These are phyloP conservation scores for Colletotrichum siamense DNA, from an alignment of 2,329 filamentous ascomycete genomes.

Conservation along the genomic window DNA sequence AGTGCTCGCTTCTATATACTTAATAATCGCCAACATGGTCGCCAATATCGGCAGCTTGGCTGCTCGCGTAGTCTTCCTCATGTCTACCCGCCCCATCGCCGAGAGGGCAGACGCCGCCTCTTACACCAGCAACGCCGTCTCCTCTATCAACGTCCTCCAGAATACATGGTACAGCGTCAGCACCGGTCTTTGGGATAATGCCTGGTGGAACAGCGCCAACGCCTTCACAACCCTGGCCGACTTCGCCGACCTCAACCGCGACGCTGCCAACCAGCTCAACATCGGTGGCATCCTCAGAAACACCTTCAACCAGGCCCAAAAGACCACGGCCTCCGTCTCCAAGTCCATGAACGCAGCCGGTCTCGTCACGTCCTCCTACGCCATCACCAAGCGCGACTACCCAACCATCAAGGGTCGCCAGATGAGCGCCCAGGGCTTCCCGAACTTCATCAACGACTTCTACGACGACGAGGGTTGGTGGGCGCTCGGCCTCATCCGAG, in stretches of 20 bases:
- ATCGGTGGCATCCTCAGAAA: constrained; percentile 46
- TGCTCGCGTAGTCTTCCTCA: constrained; percentile 21
- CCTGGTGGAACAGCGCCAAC: constrained; percentile 79
- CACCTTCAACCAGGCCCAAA: constrained; percentile 52
- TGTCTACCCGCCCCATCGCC: constrained; percentile 17
- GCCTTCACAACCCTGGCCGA: constrained; percentile 67
- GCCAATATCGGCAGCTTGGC: constrained; percentile 20
- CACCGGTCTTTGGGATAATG: constrained; percentile 68
- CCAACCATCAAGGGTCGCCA: constrained; percentile 32
- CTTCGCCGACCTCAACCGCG: constrained; percentile 42
- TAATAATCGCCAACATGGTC: constrained; percentile 19
- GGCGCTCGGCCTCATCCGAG: constrained; percentile 63
- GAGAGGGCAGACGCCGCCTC: constrained; percentile 9
- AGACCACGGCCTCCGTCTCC: constrained; percentile 36
- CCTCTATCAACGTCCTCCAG: constrained; percentile 53
- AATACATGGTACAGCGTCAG: constrained; percentile 61
- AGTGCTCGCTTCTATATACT: neutral
- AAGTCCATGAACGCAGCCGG: constrained; percentile 43
- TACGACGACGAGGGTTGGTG: constrained; percentile 72
- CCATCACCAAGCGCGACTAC: constrained; percentile 29
- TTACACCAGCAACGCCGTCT: constrained; percentile 38
- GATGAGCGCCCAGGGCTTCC: constrained; percentile 29
- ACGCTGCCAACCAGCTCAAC: constrained; percentile 40
- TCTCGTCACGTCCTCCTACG: constrained; percentile 43
- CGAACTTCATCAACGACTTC: constrained; percentile 55